Percentiles rank a stretch among this genome's conserved stretches.
These are phyloP conservation scores for Tricholoma sp. DNA, from an alignment of 768 basidiomycete species.

Conservation along the genomic window DNA sequence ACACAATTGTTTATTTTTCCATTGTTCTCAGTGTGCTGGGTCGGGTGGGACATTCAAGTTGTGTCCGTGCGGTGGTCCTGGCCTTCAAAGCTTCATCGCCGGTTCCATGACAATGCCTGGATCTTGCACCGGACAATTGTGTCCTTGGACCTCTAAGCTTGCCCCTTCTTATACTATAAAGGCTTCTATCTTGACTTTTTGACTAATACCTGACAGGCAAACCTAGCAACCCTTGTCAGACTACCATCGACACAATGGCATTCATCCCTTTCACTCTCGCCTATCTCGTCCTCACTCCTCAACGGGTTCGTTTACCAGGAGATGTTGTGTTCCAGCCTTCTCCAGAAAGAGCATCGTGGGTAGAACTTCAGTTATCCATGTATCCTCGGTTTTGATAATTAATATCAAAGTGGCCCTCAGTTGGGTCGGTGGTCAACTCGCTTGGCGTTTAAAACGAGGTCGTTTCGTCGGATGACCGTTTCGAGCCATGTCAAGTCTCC, in stretches of 20 bases:
- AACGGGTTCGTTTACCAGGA: constrained; percentile 46
- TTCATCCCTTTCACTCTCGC: constrained; percentile 43
- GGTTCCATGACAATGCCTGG: neutral
- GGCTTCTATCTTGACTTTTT: neutral
- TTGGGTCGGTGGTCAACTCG: constrained; percentile 15
- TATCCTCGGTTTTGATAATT: neutral
- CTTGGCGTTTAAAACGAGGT: constrained; percentile 21
- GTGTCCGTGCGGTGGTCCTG: neutral
- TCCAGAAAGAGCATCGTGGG: constrained; percentile 15
- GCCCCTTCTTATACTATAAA: neutral
- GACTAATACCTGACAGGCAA: neutral
- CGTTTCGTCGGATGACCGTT: constrained; percentile 16
- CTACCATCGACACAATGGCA: constrained; percentile 7
- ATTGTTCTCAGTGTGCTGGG: neutral
- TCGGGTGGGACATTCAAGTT: no score
- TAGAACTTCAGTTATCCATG: neutral
- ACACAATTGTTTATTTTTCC: neutral
- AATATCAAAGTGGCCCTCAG: neutral
- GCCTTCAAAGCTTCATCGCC: no score
- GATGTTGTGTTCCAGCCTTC: constrained; percentile 12
- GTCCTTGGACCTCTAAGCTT: neutral
- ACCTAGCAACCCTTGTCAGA: neutral
- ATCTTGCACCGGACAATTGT: neutral
- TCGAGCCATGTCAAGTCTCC: constrained; percentile 3
- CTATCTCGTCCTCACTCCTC: constrained; percentile 49